Evolutionary conservation across 1,284 basidiomycete genomes (phyloP).

Genomic region (Coriolopsis trogii): DNA sequence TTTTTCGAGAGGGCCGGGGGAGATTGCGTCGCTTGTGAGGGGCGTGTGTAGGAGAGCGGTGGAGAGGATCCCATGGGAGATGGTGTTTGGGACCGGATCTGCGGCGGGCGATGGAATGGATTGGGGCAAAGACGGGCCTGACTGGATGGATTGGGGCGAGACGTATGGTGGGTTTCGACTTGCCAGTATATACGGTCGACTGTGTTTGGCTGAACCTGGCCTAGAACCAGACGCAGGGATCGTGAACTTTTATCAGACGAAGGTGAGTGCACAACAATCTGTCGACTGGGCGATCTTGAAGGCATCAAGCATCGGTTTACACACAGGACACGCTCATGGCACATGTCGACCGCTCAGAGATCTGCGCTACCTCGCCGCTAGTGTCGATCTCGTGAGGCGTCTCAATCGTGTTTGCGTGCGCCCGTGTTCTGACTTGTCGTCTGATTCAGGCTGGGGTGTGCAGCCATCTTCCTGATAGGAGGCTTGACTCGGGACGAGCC

Average conservation of each 20-base stretch:
- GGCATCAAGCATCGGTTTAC: too few relatives aligned
- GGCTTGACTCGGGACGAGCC: constrained; percentile 72
- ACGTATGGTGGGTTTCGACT: constrained; percentile 81
- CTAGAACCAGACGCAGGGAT: constrained; percentile 93
- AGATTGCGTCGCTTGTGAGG: constrained; percentile 58
- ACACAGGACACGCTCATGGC: constrained; percentile 87
- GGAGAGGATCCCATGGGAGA: constrained; percentile 63
- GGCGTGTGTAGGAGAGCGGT: constrained; percentile 68
- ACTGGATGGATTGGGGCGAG: constrained; percentile 73
- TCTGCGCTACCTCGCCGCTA: constrained; percentile 83
- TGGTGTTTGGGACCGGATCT: constrained; percentile 54
- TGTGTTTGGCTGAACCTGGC: neutral
- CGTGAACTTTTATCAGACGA: constrained; percentile 88
- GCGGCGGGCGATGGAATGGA: constrained; percentile 32
- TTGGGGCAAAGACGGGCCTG: constrained; percentile 56
- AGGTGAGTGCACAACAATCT: constrained; percentile 37
- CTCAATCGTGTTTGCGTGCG: neutral
- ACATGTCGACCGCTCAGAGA: constrained; percentile 91
- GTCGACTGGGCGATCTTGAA: too few relatives aligned
- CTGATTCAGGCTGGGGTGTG: constrained; percentile 72
- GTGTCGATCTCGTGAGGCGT: constrained; percentile 83
- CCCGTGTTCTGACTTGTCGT: neutral
- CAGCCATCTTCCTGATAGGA: constrained; percentile 89
- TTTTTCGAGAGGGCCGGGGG: constrained; percentile 68
- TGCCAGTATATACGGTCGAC: neutral